A percentile compares a stretch with the other conserved stretches of the same genome.
Conservation (phyloP, 2,329 filamentous ascomycete species). For the Aureobasidium sp. region DNA sequence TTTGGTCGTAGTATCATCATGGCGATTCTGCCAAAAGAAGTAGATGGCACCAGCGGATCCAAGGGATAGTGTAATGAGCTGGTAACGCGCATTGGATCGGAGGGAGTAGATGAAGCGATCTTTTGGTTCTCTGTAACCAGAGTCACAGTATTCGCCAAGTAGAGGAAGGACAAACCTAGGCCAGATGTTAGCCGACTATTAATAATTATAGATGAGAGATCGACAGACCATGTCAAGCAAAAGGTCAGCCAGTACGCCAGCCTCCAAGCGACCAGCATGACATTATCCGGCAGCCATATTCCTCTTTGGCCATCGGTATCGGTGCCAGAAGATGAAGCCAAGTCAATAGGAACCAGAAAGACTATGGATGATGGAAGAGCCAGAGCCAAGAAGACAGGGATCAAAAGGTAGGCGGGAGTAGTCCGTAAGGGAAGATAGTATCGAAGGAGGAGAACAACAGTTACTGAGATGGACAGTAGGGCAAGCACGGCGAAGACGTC, state of each 20-base stretch:
- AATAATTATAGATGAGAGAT: neutral
- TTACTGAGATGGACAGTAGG: constrained; percentile 62
- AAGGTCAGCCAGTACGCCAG: constrained; percentile 98
- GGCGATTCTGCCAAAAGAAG: constrained; percentile 69
- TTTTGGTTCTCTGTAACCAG: constrained; percentile 81
- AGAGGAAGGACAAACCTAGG: constrained; percentile 79
- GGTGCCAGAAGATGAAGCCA: constrained; percentile 73
- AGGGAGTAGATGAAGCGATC: constrained; percentile 77
- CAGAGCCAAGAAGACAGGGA: constrained; percentile 94
- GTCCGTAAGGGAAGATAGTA: constrained; percentile 84
- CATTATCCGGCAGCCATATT: constrained; percentile 74
- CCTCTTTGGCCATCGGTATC: constrained; percentile 61
- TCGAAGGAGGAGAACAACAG: constrained; percentile 76
- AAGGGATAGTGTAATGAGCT: constrained; percentile 66
- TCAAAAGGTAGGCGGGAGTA: constrained; percentile 79
- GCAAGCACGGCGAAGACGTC: constrained; percentile 67
- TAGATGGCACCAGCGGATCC: constrained; percentile 70
- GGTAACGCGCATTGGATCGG: constrained; percentile 79
- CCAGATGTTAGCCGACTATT: neutral
- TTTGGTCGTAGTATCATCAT: constrained; percentile 35
- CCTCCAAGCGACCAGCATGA: constrained; percentile 82
- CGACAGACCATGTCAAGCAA: constrained; percentile 72
- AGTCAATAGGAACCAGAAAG: constrained; percentile 87
- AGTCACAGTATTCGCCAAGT: constrained; percentile 88
- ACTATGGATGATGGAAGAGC: constrained; percentile 87